These are phyloP conservation scores for Epichloe typhina DNA, from an alignment of 2,329 filamentous ascomycete species.

Conservation along the genomic window DNA sequence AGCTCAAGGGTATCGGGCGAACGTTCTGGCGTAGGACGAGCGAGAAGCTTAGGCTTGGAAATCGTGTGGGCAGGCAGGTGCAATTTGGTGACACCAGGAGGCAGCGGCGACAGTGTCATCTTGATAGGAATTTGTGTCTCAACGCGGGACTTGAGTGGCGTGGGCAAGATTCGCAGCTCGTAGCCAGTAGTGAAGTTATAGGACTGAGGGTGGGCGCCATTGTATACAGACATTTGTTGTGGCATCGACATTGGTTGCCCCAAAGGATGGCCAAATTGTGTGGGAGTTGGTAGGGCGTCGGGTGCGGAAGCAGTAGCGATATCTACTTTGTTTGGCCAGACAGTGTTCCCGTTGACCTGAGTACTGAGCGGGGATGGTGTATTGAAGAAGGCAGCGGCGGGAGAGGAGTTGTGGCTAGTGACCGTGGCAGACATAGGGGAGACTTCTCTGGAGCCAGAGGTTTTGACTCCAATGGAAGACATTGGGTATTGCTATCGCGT, in stretches of 20 bases:
- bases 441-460: slow-evolving; percentile 35
- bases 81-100: slow-evolving; percentile 61
- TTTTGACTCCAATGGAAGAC: slow-evolving; percentile 33
- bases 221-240: slow-evolving; percentile 17
- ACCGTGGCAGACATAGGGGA: slow-evolving; percentile 41
- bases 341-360: slow-evolving; percentile 16
- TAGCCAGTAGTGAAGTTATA: slow-evolving; percentile 23
- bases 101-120: slow-evolving; percentile 64
- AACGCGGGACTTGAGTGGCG: slow-evolving; percentile 73
- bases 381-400: slow-evolving; percentile 29
- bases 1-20: slow-evolving; percentile 66
- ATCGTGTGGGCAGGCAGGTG: slow-evolving; percentile 85
- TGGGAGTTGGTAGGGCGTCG: slow-evolving; percentile 12
- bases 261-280: slow-evolving; percentile 13
- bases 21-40: slow-evolving; percentile 54
- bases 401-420: slow-evolving; percentile 39
- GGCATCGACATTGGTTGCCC: slow-evolving; percentile 7
- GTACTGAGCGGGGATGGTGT: slow-evolving; percentile 32
- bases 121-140: slow-evolving; percentile 92
- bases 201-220: slow-evolving; percentile 9
- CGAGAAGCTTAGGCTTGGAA: slow-evolving; percentile 82
- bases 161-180: slow-evolving; percentile 48
- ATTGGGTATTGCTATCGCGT: slow-evolving; percentile 35
- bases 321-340: slow-evolving; percentile 24
- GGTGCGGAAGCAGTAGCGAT: slow-evolving; percentile 12